Base-by-base conservation (phyloP, 495 filamentous ascomycete genomes). In the Saxispiralis lemnorum region DNA sequence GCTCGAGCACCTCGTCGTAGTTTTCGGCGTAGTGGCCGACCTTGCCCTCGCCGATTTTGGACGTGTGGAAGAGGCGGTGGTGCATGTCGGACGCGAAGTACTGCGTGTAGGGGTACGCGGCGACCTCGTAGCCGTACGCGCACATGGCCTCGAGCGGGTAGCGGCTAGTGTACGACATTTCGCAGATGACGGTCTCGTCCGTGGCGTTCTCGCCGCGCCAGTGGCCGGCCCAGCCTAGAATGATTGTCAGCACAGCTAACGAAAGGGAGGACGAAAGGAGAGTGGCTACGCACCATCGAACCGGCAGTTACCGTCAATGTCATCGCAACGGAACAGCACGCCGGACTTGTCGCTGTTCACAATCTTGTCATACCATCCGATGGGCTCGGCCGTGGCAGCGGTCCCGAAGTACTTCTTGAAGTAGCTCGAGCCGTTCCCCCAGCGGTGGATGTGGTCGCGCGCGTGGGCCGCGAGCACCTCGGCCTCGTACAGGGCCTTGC, bases 181-280 rank as follows among this genome's bases (percentile, higher is more conserved):
- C 60, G 56, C 72, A 78, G 52, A 78, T 75, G 33, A 76, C 74
- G 20, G 74, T 76, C 51, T 77, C 70, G 7, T 62, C 54, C 5
- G 71, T 72, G 7, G 64, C 69, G 46, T 75, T 76, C 21, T 52
- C 45, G 45, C 72, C 72, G 24, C 74, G 66, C 68, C 67, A 74
- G 61, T 77, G 73, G 40, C 72, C 73, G 28, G 57, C 72, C 62
- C 64, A 75, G 38, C 62, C 67, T 70, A n/a, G 43, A 12, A 12
- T 13, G 38, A 5, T 12, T 17, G 21, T 40, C 36, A 20, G 36
- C 2, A 38, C 5, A 5, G 20, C 36, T 5, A 12, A 38, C 19
- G 5, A 13, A 4, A 4, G 13, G 34, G 13, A 35, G 13, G n/a
- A 30, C 30, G 28, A 18, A 17, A 16, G 36, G 15, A 11, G 41